phyloP scores from a whole-genome alignment of 495 filamentous ascomycete genomes.

The Xanthoparmelia taractica region DNA sequence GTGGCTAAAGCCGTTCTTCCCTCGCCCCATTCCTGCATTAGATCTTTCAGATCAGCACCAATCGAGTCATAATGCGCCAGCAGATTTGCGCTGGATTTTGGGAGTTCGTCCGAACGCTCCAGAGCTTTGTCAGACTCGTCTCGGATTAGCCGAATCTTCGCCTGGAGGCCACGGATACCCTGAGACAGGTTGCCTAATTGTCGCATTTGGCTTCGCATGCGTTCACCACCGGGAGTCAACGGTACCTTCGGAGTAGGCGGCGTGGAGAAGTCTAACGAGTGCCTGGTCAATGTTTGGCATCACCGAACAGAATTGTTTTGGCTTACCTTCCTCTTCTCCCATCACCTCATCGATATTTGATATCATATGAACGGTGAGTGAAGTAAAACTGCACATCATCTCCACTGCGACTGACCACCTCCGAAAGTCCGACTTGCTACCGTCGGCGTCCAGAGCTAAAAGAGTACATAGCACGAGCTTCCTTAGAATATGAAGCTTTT shows the following conservation, averaged over 20 bases:
- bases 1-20: slow-evolving; percentile 68
- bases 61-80: slow-evolving; percentile 92
- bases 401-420: slow-evolving; percentile 75
- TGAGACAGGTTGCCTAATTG: slow-evolving; percentile 81
- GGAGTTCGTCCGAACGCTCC: slow-evolving; percentile 63
- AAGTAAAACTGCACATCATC: slow-evolving; percentile 57
- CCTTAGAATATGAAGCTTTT: slow-evolving; percentile 69
- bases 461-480: slow-evolving; percentile 81
- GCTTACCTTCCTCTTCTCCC: slow-evolving; percentile 77
- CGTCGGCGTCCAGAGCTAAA: slow-evolving; percentile 79
- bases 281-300: slow-evolving; percentile 25
- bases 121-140: slow-evolving; percentile 78
- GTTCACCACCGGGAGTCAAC: slow-evolving; percentile 66
- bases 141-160: slow-evolving; percentile 85
- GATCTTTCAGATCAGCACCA: slow-evolving; percentile 69
- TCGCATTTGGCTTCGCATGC: slow-evolving; percentile 73
- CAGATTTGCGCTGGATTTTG: slow-evolving; percentile 58
- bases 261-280: slow-evolving; percentile 38
- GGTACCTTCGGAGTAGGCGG: slow-evolving; percentile 61
- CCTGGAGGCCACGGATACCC: slow-evolving; percentile 85
- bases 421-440: slow-evolving; percentile 67
- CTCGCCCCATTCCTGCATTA: slow-evolving; percentile 87
- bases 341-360: slow-evolving; percentile 60
- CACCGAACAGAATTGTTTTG: slow-evolving; percentile 17
- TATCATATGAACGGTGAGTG: slow-evolving; percentile 45